Evolutionary conservation across 148 eudicot species (phyloP).

Genomic region (Hydrangea macrophylla): DNA sequence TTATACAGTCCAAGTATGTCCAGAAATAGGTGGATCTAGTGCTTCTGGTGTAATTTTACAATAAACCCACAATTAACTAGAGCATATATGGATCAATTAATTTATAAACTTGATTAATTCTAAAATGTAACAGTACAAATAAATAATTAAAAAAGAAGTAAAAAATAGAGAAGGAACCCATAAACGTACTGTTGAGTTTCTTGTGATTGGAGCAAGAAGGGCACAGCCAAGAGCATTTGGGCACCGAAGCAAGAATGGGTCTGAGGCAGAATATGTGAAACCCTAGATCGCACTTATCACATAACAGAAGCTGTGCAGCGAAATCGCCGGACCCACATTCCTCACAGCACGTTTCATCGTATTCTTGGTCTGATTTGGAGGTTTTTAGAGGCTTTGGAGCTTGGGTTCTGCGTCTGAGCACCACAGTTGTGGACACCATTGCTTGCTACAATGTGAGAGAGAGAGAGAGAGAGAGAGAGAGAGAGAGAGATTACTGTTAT

Average conservation of each 20-base stretch:
- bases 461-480: too few species aligned
- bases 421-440: neutral
- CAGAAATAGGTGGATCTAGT: too few species aligned
- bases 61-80: too few species aligned
- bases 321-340: conserved; percentile 65
- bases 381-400: conserved; percentile 31
- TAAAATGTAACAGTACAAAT: too few species aligned
- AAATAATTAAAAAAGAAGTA: too few species aligned
- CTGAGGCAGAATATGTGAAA: conserved; percentile 75
- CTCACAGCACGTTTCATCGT: conserved; percentile 45
- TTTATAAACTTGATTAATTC: too few species aligned
- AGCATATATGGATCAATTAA: too few species aligned
- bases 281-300: conserved; percentile 81
- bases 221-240: conserved; percentile 74
- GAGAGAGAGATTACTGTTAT: too few species aligned
- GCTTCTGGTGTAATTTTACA: too few species aligned
- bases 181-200: conserved; percentile 38
- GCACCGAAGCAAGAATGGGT: conserved; percentile 72
- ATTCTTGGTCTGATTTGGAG: conserved; percentile 14
- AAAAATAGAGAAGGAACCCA: too few species aligned
- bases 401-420: conserved; percentile 40
- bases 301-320: conserved; percentile 47
- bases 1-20: too few species aligned
- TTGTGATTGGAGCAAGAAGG: conserved; percentile 43
- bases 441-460: too few species aligned